A percentile compares a stretch with the other conserved stretches of the same genome.
Conservation (phyloP, 768 basidiomycete genomes). For the Hypsizygus marmoreus region DNA sequence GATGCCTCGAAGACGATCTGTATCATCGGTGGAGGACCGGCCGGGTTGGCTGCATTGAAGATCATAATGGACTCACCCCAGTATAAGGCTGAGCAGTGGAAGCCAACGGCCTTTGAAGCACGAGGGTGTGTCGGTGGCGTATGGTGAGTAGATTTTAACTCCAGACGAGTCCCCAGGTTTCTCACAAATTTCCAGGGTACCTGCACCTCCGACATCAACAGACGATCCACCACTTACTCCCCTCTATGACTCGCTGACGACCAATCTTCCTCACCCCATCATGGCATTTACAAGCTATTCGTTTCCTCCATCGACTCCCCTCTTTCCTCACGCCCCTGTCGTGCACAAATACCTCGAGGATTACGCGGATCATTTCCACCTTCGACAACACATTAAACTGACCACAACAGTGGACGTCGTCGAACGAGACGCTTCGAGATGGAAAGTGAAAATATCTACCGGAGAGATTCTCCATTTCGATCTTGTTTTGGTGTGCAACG, state of each 20-base stretch:
- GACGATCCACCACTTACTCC: conserved; percentile 63
- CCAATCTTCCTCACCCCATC: conserved; percentile 77
- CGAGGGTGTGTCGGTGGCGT: conserved; percentile 71
- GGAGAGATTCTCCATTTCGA: conserved; percentile 49
- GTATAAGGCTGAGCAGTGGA: conserved; percentile 62
- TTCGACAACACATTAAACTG: conserved; percentile 64
- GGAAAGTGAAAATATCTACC: conserved; percentile 48
- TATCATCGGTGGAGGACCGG: conserved; percentile 77
- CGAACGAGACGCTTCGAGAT: conserved; percentile 40
- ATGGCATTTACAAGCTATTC: conserved; percentile 68
- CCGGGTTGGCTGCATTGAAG: conserved; percentile 72
- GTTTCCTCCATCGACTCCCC: conserved; percentile 72
- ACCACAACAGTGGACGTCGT: conserved; percentile 55
- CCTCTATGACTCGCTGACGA: conserved; percentile 79
- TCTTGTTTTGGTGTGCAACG: conserved; percentile 73
- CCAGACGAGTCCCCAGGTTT: not conserved
- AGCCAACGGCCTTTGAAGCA: conserved; percentile 62
- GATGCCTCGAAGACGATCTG: conserved; percentile 45
- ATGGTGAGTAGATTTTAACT: conserved; percentile 51
- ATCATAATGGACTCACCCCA: conserved; percentile 60
- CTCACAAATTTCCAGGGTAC: conserved; percentile 58
- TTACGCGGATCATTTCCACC: conserved; percentile 63
- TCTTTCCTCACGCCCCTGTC: conserved; percentile 62
- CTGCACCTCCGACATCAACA: conserved; percentile 50
- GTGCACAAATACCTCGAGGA: conserved; percentile 71